Evolutionary conservation across 192 early-diverging fungal genomes (phyloP), one percentile per base, ranked within the genome.

Genomic region (Backusella westeae): DNA sequence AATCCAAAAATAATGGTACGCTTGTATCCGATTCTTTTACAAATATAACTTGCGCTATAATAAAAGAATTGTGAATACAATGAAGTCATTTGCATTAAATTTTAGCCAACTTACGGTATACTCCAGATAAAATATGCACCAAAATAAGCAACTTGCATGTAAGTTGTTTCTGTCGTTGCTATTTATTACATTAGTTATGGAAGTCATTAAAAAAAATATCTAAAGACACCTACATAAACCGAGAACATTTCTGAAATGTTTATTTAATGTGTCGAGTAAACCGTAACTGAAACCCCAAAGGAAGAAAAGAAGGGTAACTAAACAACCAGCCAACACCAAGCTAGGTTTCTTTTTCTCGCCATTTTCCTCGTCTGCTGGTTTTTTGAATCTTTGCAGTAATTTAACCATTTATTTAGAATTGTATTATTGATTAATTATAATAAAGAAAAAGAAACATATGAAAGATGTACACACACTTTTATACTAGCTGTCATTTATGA

Each of bases 61-160:
- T 56, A 72, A 49, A 36, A 8, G 39, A 19, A 46, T 52, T 42
- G 7, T 68, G 3, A 67, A 7, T 34, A 34, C 14, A 15, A n/a
- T 65, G 6, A 23, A 21, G 59, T 41, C 15, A 65, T 41, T 17
- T 36, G 17, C 15, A 70, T 19, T 34, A 46, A 9, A 39, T 39
- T 32, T 1, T 15, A 26, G 38, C n/a, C 53, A 42, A 71, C 78
- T 72, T 80, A 80, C 79, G 79, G 79, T 69, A 75, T 67, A 72
- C 71, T 69, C 56, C 71, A 76, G 4, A 82, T 52, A 71, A 78
- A 82, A 66, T 78, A 78, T 19, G 77, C 81, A 69, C 81, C 81
- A 76, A 78, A 82, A 53, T 82, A 82, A 19, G 81, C 81, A 26
- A 82, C 72, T 76, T 82, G 81, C 56, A 82, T 73, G 44, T 59